Evolutionary conservation across 2,329 filamentous ascomycete genomes (phyloP), one percentile per base, ranked within the genome.

Genomic region (Aspergillus spinulosporus): DNA sequence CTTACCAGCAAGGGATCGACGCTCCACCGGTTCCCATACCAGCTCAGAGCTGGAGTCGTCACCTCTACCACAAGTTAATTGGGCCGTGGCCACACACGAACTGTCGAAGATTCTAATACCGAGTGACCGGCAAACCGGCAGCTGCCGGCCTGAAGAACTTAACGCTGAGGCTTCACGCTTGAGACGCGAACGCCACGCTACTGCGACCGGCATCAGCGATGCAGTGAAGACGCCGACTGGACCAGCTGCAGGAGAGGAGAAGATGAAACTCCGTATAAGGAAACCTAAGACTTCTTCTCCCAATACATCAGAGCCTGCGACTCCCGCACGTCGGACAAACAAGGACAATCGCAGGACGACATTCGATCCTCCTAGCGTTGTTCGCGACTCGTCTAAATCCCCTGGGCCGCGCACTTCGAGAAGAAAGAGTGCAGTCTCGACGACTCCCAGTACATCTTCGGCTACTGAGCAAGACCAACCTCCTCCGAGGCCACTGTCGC

Each of bases 101-200:
- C 77, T 97, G 9, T 89, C 86, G 66, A 92, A 90, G 68, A 72
- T 95, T 3, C 82, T 97, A 21, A 88, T 97, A 55, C 94, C 93
- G 0, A 80, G 79, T 0, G 82, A 88, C 62, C 84, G 92, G 3
- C 85, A 91, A 64, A 92, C 88, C 0, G 81, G 81, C 51, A 96
- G 92, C 74, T 90, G 83, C 72, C 88, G 80, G 32, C 82, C 87
- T 6, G 89, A 95, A 63, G 92, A 97, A 45, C 80, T 97, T 5
- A 88, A 88, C 57, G 83, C 83, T 0, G 86, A 89, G 67, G 85
- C 85, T 21, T 84, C 83, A 52, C 75, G 86, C 63, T 75, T 80
- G 59, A 76, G 88, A 65, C 78, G 82, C 65, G 90, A 93, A 62
- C 83, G 85, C 4, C 84, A 88, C 66, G 82, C 78, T 7, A 74